A percentile compares a stretch with the other conserved stretches of the same genome.
phyloP scores from a whole-genome alignment of 345 rosid species.

The Eucalyptus sp. region DNA sequence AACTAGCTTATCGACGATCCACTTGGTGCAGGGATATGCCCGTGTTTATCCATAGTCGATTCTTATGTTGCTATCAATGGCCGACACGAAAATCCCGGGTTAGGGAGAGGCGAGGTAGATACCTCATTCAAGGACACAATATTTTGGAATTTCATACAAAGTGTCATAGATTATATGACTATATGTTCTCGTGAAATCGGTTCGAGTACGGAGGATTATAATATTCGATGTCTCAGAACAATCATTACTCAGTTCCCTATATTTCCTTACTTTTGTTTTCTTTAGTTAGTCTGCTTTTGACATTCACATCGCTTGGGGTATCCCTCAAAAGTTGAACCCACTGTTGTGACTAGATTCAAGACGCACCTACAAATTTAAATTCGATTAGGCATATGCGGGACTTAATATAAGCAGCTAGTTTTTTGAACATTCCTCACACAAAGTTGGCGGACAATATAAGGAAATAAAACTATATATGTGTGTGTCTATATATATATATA shows the following conservation, averaged over 20 bases:
- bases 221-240: not conserved
- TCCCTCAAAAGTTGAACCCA: slow-evolving; percentile 27
- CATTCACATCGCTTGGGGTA: not conserved
- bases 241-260: not conserved
- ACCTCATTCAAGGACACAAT: not conserved
- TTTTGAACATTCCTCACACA: not conserved
- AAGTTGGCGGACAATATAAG: not conserved
- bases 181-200: not conserved
- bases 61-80: not conserved
- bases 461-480: not conserved
- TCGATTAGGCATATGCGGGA: not conserved
- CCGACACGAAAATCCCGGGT: not conserved
- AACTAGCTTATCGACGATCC: not conserved
- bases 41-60: not conserved
- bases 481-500: not conserved
- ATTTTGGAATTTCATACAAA: not conserved
- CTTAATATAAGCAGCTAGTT: not conserved
- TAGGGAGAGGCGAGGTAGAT: not conserved
- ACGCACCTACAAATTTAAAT: not conserved
- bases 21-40: not conserved
- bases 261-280: not conserved
- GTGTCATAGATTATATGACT: not conserved
- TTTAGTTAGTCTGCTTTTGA: not conserved
- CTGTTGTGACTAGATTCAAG: not conserved
- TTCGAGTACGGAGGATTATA: not conserved